A percentile compares a stretch with the other conserved stretches of the same genome.
phyloP scores from a whole-genome alignment of 108 stramenopile species.

The Nannochloropsis gaditana region DNA sequence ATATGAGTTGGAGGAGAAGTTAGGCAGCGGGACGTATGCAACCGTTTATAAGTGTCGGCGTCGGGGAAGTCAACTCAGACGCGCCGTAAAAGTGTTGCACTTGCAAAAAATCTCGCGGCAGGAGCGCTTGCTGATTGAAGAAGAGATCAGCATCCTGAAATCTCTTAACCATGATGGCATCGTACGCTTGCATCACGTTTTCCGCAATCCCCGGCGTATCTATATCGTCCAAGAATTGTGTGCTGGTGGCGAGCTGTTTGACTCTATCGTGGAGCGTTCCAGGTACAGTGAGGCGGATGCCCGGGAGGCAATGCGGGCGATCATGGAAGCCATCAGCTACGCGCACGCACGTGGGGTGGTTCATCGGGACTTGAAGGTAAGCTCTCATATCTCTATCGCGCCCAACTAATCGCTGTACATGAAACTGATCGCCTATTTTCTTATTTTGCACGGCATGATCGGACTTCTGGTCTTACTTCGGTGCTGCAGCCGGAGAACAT shows the following conservation, averaged over 20 bases:
- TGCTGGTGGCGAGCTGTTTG: constrained; percentile 40
- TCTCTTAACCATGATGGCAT: background rate
- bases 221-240: constrained; percentile 11
- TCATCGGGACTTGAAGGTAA: constrained; percentile 27
- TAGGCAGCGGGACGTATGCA: background rate
- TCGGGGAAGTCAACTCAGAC: background rate
- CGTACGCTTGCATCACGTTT: background rate
- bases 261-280: constrained; percentile 29
- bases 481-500: constrained; percentile 36
- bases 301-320: constrained; percentile 21
- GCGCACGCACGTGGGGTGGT: constrained; percentile 29
- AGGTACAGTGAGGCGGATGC: constrained; percentile 36
- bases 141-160: background rate
- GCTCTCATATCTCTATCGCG: background rate
- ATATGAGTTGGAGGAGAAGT: background rate
- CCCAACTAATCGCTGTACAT: too few relatives aligned
- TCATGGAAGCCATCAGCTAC: constrained; percentile 22
- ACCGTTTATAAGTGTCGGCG: background rate
- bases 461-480: too few relatives aligned
- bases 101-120: background rate
- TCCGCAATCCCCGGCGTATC: background rate
- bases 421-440: too few relatives aligned
- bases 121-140: background rate
- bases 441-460: too few relatives aligned
- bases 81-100: background rate